These are phyloP conservation scores for Amborella trichopoda DNA, from an alignment of 164 flowering plant species.

Conservation along the genomic window DNA sequence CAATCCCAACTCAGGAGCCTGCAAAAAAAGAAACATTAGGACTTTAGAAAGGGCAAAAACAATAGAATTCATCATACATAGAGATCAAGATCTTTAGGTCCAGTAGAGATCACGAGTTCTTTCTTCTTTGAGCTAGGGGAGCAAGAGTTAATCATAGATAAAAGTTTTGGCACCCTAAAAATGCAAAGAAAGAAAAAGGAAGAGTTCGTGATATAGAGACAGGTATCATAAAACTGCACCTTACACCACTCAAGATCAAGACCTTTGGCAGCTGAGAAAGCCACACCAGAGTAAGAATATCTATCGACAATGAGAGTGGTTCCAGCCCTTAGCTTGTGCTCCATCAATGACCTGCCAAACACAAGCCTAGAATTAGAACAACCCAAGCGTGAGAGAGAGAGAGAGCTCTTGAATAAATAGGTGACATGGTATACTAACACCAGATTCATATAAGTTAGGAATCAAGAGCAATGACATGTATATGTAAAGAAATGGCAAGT, in stretches of 20 bases:
- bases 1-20: conserved; percentile 69
- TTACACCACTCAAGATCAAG: conserved; percentile 90
- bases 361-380: too few species aligned
- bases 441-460: too few species aligned
- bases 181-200: background rate
- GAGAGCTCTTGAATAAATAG: too few species aligned
- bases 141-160: background rate
- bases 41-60: too few species aligned
- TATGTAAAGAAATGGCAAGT: background rate
- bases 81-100: too few species aligned
- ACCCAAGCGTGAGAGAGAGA: too few species aligned
- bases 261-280: conserved; percentile 89
- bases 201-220: background rate
- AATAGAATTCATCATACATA: too few species aligned
- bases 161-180: too few species aligned
- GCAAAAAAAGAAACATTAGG: conserved; percentile 7
- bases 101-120: too few species aligned
- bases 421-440: too few species aligned
- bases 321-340: conserved; percentile 53
- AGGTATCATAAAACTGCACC: conserved; percentile 22
- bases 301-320: conserved; percentile 81
- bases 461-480: too few species aligned
- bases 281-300: conserved; percentile 87
- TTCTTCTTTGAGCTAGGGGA: background rate
- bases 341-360: conserved; percentile 68